Base-by-base conservation (phyloP, 192 early-diverging fungal species). In the Backusella tuberculispora region DNA sequence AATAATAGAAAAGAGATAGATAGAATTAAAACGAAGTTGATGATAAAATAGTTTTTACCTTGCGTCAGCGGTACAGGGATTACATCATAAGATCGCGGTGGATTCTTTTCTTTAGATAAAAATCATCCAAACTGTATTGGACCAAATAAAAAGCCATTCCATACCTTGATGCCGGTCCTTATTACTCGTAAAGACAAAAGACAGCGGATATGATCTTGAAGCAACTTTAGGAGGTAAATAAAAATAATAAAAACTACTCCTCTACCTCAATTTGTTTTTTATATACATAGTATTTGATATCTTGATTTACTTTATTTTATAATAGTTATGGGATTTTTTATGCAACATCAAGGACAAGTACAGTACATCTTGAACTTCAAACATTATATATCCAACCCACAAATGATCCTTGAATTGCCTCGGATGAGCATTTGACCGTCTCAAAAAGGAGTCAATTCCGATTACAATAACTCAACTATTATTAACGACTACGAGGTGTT, bases 261-360 rank as follows among this genome's bases (percentile, higher is more conserved):
- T n/a, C n/a, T n/a, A n/a, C n/a, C 19, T 3, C 1, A 24, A 53
- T 53, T 19, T 21, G 12, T 2, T 24, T 53, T 53, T 24, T 5
- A 42, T 53, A n/a, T n/a, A n/a, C 6, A 50, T 7, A 50, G 7
- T 10, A 9, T 10, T 21, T 0, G n/a, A 9, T 12, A n/a, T n/a
- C n/a, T n/a, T n/a, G n/a, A n/a, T n/a, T n/a, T n/a, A n/a, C n/a
- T n/a, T n/a, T 4, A 6, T 5, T 53, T 12, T 53, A 21, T 53
- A 85, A 85, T 63, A 93, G 83, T 81, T 17, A 80, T 93, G 90
- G 93, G 93, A 42, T 90, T 87, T 5, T 92, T 86, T 75, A 91
- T 91, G 86, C 93, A 95, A 75, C 92, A 92, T 14, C 94, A 95
- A 82, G 91, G 92, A 15, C 94, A 95, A 46, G 77, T 94, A 3